A percentile compares a stretch with the other conserved stretches of the same genome.
phyloP scores from a whole-genome alignment of 129 eudicot genomes.

The Mikania micrantha region DNA sequence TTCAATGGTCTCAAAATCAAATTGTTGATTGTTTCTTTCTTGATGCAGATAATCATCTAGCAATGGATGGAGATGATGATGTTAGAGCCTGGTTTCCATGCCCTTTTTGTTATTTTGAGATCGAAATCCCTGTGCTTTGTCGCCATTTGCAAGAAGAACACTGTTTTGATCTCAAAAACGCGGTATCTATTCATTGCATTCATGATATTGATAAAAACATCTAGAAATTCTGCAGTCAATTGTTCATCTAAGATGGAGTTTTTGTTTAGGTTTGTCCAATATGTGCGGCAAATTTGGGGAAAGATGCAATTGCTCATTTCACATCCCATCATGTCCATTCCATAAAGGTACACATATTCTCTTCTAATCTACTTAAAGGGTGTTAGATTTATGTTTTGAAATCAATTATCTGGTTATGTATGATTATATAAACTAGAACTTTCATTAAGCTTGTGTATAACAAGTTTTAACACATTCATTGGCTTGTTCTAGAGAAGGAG shows the following conservation, averaged over 20 bases:
- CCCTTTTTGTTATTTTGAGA: constrained; percentile 84
- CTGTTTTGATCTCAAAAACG: constrained; percentile 71
- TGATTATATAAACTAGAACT: too few species aligned
- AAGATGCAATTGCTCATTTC: constrained; percentile 69
- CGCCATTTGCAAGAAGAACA: constrained; percentile 84
- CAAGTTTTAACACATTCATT: neutral
- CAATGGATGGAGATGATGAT: constrained; percentile 64
- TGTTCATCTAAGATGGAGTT: constrained; percentile 10
- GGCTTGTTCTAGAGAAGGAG: constrained; percentile 51
- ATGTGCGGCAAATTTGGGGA: constrained; percentile 85
- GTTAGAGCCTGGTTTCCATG: constrained; percentile 83
- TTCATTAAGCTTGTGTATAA: neutral
- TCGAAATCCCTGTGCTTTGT: constrained; percentile 59
- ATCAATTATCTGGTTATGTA: too few species aligned
- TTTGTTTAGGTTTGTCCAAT: constrained; percentile 80
- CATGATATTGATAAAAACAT: neutral
- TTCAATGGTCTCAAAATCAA: neutral
- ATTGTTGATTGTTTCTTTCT: constrained; percentile 8
- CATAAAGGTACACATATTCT: constrained; percentile 48
- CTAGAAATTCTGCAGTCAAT: neutral
- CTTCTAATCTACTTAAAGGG: neutral
- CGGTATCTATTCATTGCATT: constrained; percentile 40
- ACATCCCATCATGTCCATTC: constrained; percentile 70
- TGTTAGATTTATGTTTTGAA: too few species aligned
- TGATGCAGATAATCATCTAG: constrained; percentile 34